Evolutionary conservation across 495 filamentous ascomycete species (phyloP), one percentile per base, ranked within the genome.

Genomic region (Tetracladium marchalianum): DNA sequence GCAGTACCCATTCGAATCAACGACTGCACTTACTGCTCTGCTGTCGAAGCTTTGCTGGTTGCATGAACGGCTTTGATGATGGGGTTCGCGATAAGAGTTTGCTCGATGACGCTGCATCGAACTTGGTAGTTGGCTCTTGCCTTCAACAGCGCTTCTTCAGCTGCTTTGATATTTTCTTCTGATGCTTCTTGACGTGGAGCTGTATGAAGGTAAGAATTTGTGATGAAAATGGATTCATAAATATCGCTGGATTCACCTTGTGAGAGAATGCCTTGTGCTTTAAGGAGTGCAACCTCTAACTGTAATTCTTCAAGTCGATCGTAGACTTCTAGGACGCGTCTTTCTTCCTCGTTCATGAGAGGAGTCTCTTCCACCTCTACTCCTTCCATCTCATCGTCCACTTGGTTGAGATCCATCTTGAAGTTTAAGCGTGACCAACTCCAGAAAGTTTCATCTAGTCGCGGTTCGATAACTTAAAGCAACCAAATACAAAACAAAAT

Each of bases 11-110:
- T 13, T 16, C 15, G 11, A 17, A 34, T 11, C 22, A 35, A 36
- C 13, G 22, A 40, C 31, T 39, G 35, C 18, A 35, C 43, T 43
- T 73, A 87, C 85, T 81, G 72, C 62, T 90, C 84, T 50, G 78
- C 65, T 37, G 73, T 72, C 2, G 75, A 77, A n/a, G 75, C 69
- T 38, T 76, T 72, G 2, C 73, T 78, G 39, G 79, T 82, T 40
- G 77, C 65, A 58, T 90, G 84, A 42, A 88, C 75, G 1, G 86
- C 81, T 56, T 85, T 87, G 42, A 93, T 64, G 39, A 80, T 80
- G 9, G 86, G 85, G 55, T 85, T 81, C 17, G 78, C 76, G 51
- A 76, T 74, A 48, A 90, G 62, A 19, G 84, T 75, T 41, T 68
- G 79, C 40, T 78, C 74, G 11, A 82, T 63, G n/a, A 85, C 74